Evolutionary conservation across 129 eudicot genomes (phyloP).

Genomic region (Solidago caesia): DNA sequence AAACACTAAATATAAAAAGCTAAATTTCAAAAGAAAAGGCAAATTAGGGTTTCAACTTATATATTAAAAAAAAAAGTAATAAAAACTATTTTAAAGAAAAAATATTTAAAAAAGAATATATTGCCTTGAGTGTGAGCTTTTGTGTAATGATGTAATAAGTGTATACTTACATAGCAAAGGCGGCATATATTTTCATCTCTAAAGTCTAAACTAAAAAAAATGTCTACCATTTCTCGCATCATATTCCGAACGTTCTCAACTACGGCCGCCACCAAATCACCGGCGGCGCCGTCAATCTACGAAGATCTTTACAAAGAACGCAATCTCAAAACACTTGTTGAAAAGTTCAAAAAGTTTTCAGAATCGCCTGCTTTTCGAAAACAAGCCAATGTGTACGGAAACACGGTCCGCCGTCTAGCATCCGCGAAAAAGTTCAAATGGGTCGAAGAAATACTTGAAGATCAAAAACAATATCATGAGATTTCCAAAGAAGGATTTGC

Average conservation of each 20-base stretch:
- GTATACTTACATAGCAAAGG: neutral
- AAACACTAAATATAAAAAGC: too few species aligned
- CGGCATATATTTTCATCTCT: constrained; percentile 8
- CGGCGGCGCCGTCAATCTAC: constrained; percentile 28
- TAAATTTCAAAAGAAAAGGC: too few species aligned
- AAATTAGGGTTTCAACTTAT: too few species aligned
- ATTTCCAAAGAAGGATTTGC: constrained; percentile 51
- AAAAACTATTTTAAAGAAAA: too few species aligned
- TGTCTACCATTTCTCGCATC: constrained; percentile 50
- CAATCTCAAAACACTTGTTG: constrained; percentile 35
- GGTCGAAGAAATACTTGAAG: constrained; percentile 51
- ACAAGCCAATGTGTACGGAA: constrained; percentile 26
- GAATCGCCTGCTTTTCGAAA: constrained; percentile 38
- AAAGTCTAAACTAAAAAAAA: constrained; percentile 11
- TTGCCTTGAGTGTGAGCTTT: neutral
- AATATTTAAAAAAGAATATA: too few species aligned
- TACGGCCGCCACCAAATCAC: constrained; percentile 18
- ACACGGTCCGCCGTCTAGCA: constrained; percentile 50
- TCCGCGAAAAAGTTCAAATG: constrained; percentile 35
- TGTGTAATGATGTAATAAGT: neutral
- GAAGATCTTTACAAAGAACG: constrained; percentile 47
- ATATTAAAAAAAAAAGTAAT: too few species aligned
- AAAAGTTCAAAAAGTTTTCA: constrained; percentile 38
- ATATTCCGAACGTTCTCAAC: constrained; percentile 40
- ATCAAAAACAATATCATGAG: constrained; percentile 45